A percentile compares a stretch with the other conserved stretches of the same genome.
phyloP scores from a whole-genome alignment of 73 alveolate species.

The Paramecium bursaria region DNA sequence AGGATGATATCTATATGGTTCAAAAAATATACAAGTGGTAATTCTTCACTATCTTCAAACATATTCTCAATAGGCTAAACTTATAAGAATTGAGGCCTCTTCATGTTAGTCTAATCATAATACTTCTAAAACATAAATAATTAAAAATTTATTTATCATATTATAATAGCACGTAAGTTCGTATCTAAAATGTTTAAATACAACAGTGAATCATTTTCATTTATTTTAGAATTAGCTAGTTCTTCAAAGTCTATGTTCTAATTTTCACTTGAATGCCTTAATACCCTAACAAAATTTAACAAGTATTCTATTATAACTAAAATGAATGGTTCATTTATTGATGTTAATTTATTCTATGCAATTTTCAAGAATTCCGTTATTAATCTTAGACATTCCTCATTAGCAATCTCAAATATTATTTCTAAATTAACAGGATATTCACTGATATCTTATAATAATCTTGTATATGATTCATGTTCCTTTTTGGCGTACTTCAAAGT shows the following conservation, averaged over 20 bases:
- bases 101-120: too few species aligned
- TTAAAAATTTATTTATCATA: too few species aligned
- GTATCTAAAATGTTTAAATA: conserved; percentile 16
- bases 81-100: too few species aligned
- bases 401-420: conserved; percentile 6
- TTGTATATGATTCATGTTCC: conserved; percentile 38
- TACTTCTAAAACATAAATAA: too few species aligned
- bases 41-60: too few species aligned
- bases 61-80: too few species aligned
- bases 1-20: too few species aligned
- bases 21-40: too few species aligned
- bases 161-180: conserved; percentile 39
- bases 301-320: conserved; percentile 37
- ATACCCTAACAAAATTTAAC: conserved; percentile 8
- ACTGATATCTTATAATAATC: conserved; percentile 4
- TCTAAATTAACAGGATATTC: too few species aligned
- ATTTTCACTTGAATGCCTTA: conserved; percentile 40
- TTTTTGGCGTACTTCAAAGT: neutral
- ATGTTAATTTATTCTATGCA: neutral
- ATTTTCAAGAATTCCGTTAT: conserved; percentile 9
- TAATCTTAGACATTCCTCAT: neutral
- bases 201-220: conserved; percentile 34
- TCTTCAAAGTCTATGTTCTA: conserved; percentile 36
- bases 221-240: conserved; percentile 28
- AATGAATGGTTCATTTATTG: neutral